phyloP scores from a whole-genome alignment of 1,284 basidiomycete genomes.

The Jaminaea rosea region DNA sequence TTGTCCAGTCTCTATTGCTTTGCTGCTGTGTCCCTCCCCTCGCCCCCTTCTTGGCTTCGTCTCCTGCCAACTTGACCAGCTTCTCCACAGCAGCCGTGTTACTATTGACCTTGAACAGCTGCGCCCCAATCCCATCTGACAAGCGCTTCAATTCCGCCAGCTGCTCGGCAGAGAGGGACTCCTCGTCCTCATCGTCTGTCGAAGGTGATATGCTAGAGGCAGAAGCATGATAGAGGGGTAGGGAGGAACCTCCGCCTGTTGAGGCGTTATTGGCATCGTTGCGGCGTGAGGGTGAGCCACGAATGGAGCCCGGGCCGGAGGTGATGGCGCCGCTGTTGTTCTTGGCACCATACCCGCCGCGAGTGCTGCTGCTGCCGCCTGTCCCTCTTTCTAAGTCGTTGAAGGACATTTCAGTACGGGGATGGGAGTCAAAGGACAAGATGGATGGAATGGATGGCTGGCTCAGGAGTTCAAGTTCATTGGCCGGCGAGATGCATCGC shows the following conservation, averaged over 20 bases:
- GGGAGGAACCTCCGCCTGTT: too few relatives aligned
- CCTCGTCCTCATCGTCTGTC: slow-evolving; percentile 14
- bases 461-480: too few relatives aligned
- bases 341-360: slow-evolving; percentile 13
- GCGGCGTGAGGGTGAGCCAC: slow-evolving; percentile 3
- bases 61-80: slow-evolving; percentile 64
- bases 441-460: too few relatives aligned
- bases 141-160: slow-evolving; percentile 58
- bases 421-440: too few relatives aligned
- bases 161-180: slow-evolving; percentile 3
- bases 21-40: slow-evolving; percentile 54
- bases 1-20: slow-evolving; percentile 57
- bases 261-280: too few relatives aligned
- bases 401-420: slow-evolving; percentile 53
- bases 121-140: slow-evolving; percentile 77
- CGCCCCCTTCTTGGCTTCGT: slow-evolving; percentile 50
- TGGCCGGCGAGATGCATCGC: too few relatives aligned
- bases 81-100: slow-evolving; percentile 92
- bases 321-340: neutral
- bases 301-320: neutral
- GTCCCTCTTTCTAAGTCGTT: slow-evolving; percentile 51
- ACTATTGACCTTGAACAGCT: slow-evolving; percentile 96
- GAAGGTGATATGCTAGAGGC: slow-evolving; percentile 12
- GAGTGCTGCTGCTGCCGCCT: slow-evolving; percentile 8
- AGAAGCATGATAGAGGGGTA: slow-evolving; percentile 19